Base-by-base conservation (phyloP, 257 asterid species). In the Vinca minor region DNA sequence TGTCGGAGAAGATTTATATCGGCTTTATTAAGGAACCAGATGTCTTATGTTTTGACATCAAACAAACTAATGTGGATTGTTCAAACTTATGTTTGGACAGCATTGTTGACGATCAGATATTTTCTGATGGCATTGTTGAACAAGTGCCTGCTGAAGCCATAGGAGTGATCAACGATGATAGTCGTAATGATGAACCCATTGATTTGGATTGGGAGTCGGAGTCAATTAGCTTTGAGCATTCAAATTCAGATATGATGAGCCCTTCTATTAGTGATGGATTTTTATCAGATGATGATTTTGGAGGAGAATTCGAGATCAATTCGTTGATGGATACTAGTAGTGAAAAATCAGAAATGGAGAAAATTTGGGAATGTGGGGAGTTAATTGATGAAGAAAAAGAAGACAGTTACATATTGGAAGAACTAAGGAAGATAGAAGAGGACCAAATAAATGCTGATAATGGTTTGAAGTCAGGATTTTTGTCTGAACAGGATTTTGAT, bases 261-360 rank as follows among this genome's bases (percentile, higher is more conserved):
- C 36, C 66, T 23, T 69, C 71, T 10, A 76, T 69, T 44, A 72
- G 73, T 17, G 83, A 78, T 12, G 85, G 78, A 0, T 88, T 91
- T 73, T 68, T 84, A 17, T 83, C 84, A 0, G 95, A 83, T 54
- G 75, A 77, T n/a, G 91, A 82, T 70, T 86, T 84, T 32, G 87
- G 63, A 18, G 76, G 62, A 49, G 69, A 45, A 29, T n/a, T n/a
- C n/a, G n/a, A n/a, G n/a, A n/a, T n/a, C n/a, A n/a, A n/a, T n/a
- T n/a, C n/a, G n/a, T n/a, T n/a, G n/a, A n/a, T n/a, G n/a, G n/a
- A n/a, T 45, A 42, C 1, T 49, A 77, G 0, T 76, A 58, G 17
- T 65, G 53, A 18, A 79, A 72, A 34, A n/a, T n/a, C n/a, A n/a
- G n/a, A n/a, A n/a, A 35, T 68, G 4, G 72, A 21, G 23, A n/a